Evolutionary conservation across 2,329 filamentous ascomycete species (phyloP).

Genomic region (Fusarium sacchari): DNA sequence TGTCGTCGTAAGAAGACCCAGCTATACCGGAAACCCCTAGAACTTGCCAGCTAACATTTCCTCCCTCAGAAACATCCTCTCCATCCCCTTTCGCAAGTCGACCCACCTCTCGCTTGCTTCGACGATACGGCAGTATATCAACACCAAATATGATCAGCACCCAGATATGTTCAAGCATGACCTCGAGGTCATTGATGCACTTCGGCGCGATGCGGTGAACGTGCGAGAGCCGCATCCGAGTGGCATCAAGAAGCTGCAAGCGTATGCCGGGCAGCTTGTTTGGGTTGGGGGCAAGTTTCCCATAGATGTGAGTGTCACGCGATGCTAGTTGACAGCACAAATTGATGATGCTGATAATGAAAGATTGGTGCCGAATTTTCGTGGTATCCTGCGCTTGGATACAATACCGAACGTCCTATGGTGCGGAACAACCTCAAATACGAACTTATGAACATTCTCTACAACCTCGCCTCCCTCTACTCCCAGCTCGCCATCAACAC

Average conservation of each 20-base stretch:
- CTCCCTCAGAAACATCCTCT: slow-evolving; percentile 68
- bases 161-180: slow-evolving; percentile 96
- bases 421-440: slow-evolving; percentile 75
- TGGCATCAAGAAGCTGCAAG: slow-evolving; percentile 87
- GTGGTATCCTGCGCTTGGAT: slow-evolving; percentile 94
- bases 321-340: background rate
- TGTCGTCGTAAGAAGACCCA: slow-evolving; percentile 42
- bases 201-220: slow-evolving; percentile 87
- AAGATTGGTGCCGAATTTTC: slow-evolving; percentile 94
- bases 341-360: background rate
- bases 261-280: slow-evolving; percentile 90
- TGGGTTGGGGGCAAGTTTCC: slow-evolving; percentile 97
- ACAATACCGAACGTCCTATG: slow-evolving; percentile 80
- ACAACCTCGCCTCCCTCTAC: slow-evolving; percentile 93
- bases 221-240: slow-evolving; percentile 88
- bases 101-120: slow-evolving; percentile 80
- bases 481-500: slow-evolving; percentile 87
- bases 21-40: accelerated
- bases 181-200: slow-evolving; percentile 81
- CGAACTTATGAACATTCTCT: slow-evolving; percentile 92
- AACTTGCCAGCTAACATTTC: slow-evolving; percentile 1
- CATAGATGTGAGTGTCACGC: slow-evolving; percentile 73
- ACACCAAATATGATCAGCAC: slow-evolving; percentile 97
- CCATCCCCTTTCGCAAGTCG: slow-evolving; percentile 88
- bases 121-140: slow-evolving; percentile 94